phyloP scores from a whole-genome alignment of 2,329 filamentous ascomycete genomes.

The Blastomyces percursus region DNA sequence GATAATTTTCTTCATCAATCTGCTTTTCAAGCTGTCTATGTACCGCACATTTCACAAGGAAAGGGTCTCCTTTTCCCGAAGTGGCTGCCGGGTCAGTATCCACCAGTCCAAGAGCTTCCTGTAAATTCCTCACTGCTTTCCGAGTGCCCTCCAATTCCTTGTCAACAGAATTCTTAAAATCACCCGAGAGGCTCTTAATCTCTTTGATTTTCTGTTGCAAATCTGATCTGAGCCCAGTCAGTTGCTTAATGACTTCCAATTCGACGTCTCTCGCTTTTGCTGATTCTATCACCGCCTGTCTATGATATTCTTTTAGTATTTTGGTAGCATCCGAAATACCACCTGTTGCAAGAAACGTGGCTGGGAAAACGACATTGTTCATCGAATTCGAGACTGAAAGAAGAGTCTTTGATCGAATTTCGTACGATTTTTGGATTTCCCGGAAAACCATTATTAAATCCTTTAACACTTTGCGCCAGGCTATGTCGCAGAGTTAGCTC shows the following conservation, averaged over 20 bases:
- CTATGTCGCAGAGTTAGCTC: conserved; percentile 36
- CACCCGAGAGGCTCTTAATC: conserved; percentile 83
- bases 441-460: conserved; percentile 89
- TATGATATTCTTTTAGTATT: conserved; percentile 72
- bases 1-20: conserved; percentile 92
- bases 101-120: conserved; percentile 67
- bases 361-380: conserved; percentile 64
- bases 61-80: conserved; percentile 83
- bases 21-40: conserved; percentile 87
- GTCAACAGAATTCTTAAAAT: conserved; percentile 94
- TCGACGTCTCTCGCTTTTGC: conserved; percentile 87
- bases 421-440: conserved; percentile 82
- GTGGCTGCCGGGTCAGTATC: conserved; percentile 66
- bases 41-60: conserved; percentile 71
- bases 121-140: conserved; percentile 66
- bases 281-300: conserved; percentile 63
- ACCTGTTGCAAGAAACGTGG: conserved; percentile 64
- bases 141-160: conserved; percentile 84
- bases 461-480: conserved; percentile 91
- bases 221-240: conserved; percentile 77
- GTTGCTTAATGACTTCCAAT: conserved; percentile 75
- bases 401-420: conserved; percentile 69
- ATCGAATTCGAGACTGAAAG: conserved; percentile 73
- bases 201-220: conserved; percentile 96
- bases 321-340: conserved; percentile 82